phyloP scores from a whole-genome alignment of 1,284 basidiomycete genomes.

The Phaffia rhodozyma region DNA sequence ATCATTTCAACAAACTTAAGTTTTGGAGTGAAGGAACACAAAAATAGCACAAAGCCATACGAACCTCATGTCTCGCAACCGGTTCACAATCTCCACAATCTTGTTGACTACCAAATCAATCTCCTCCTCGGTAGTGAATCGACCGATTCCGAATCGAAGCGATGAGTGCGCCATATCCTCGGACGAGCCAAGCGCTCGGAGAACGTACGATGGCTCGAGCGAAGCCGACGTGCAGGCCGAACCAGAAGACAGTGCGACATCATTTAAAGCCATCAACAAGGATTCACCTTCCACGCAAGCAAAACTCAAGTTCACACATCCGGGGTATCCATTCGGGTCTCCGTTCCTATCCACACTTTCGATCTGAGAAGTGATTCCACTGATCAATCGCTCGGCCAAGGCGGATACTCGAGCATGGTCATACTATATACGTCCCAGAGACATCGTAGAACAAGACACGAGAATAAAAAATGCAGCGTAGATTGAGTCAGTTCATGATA shows the following conservation, averaged over 20 bases:
- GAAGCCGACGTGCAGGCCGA: slow-evolving; percentile 98
- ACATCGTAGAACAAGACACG: not conserved
- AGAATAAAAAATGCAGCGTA: not conserved
- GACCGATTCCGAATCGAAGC: slow-evolving; percentile 90
- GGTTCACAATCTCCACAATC: slow-evolving; percentile 71
- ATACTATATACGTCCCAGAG: slow-evolving; percentile 41
- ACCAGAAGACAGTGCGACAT: slow-evolving; percentile 93
- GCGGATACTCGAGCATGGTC: slow-evolving; percentile 68
- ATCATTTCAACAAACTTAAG: not conserved
- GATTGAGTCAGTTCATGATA: slow-evolving; percentile 13
- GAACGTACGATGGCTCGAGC: slow-evolving; percentile 94
- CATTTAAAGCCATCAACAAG: slow-evolving; percentile 82
- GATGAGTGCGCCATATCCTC: slow-evolving; percentile 99
- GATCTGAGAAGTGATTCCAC: slow-evolving; percentile 68
- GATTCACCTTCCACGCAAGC: slow-evolving; percentile 97
- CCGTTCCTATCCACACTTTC: slow-evolving; percentile 91
- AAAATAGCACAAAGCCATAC: not conserved
- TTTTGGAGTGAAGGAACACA: not conserved
- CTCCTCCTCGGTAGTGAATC: slow-evolving; percentile 96
- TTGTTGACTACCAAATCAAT: slow-evolving; percentile 87
- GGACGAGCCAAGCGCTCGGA: slow-evolving; percentile 87
- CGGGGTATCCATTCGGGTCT: slow-evolving; percentile 73
- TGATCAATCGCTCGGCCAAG: slow-evolving; percentile 70
- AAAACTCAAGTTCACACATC: slow-evolving; percentile 91
- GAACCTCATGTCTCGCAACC: slow-evolving; percentile 56